These are phyloP conservation scores for Auriscalpium orientale DNA, from an alignment of 768 basidiomycete species.

Conservation along the genomic window DNA sequence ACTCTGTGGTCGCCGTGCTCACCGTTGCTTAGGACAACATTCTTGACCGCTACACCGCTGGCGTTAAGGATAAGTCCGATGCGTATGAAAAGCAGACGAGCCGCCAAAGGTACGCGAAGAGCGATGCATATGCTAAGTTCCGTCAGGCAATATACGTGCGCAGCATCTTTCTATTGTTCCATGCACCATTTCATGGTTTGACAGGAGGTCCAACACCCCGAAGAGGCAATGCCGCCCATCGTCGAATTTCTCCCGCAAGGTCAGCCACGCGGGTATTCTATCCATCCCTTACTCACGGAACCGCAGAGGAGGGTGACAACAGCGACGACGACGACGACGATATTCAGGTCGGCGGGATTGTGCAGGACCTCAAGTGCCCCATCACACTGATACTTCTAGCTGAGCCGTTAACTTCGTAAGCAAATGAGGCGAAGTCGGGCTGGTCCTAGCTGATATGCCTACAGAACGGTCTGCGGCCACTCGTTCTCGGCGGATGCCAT, in stretches of 20 bases:
- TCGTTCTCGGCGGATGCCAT: constrained; percentile 76
- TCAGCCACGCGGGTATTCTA: constrained; percentile 20
- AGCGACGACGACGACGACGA: constrained; percentile 85
- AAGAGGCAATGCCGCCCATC: constrained; percentile 67
- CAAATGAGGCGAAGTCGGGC: constrained; percentile 3
- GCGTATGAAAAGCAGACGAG: constrained; percentile 54
- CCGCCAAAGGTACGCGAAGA: constrained; percentile 72
- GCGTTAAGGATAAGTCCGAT: constrained; percentile 33
- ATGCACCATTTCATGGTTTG: not conserved
- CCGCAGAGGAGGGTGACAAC: constrained; percentile 70
- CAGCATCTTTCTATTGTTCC: not conserved
- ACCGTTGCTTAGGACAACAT: constrained; percentile 32
- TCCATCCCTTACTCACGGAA: not conserved
- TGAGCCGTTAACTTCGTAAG: constrained; percentile 81
- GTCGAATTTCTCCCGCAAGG: constrained; percentile 67
- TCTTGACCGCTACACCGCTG: constrained; percentile 41
- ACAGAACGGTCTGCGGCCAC: constrained; percentile 59
- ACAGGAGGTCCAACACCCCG: constrained; percentile 63
- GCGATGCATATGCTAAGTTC: constrained; percentile 52
- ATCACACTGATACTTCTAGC: constrained; percentile 58
- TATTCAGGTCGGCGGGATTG: constrained; percentile 79
- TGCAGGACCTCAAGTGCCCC: constrained; percentile 80
- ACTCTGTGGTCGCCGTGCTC: not conserved
- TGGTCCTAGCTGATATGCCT: constrained; percentile 2
- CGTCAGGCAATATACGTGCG: constrained; percentile 48